These are phyloP conservation scores for Huntiella moniliformis DNA, from an alignment of 2,329 filamentous ascomycete species.

Conservation along the genomic window DNA sequence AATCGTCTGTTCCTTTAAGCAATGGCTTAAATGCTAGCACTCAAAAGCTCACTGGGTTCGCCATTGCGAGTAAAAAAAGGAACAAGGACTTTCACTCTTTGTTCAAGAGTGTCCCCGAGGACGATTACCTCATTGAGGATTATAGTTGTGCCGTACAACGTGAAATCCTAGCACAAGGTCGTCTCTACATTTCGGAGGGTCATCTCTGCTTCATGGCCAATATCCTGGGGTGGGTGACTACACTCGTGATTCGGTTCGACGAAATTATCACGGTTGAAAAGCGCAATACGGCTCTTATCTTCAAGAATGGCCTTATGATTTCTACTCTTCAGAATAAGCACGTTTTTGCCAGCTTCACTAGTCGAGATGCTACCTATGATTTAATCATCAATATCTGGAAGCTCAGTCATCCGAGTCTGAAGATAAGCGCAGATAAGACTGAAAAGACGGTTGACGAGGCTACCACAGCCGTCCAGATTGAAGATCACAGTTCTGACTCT, in stretches of 20 bases:
- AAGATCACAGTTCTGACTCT: slow-evolving; percentile 36
- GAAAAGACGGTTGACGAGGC: slow-evolving; percentile 50
- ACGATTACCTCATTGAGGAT: slow-evolving; percentile 95
- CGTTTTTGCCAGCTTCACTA: slow-evolving; percentile 86
- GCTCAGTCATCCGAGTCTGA: slow-evolving; percentile 77
- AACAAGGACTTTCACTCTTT: slow-evolving; percentile 88
- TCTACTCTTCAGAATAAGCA: slow-evolving; percentile 90
- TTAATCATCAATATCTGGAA: slow-evolving; percentile 98
- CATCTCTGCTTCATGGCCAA: slow-evolving; percentile 98
- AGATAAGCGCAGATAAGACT: slow-evolving; percentile 84
- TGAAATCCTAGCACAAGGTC: slow-evolving; percentile 84
- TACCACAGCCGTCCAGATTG: slow-evolving; percentile 1
- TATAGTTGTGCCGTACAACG: slow-evolving; percentile 93
- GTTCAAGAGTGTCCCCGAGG: slow-evolving; percentile 92
- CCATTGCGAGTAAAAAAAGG: slow-evolving; percentile 85
- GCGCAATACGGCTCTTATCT: slow-evolving; percentile 82
- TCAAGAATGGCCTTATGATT: slow-evolving; percentile 94
- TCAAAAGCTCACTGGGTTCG: slow-evolving; percentile 79
- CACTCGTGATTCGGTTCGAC: slow-evolving; percentile 93
- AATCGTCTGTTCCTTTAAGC: slow-evolving; percentile 23
- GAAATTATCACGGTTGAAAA: slow-evolving; percentile 96
- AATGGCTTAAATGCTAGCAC: slow-evolving; percentile 42
- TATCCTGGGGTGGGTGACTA: slow-evolving; percentile 95
- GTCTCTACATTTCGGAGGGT: slow-evolving; percentile 89
- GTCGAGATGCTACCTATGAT: slow-evolving; percentile 89